Evolutionary conservation across 768 basidiomycete species (phyloP).

Genomic region (Suillus lakei): DNA sequence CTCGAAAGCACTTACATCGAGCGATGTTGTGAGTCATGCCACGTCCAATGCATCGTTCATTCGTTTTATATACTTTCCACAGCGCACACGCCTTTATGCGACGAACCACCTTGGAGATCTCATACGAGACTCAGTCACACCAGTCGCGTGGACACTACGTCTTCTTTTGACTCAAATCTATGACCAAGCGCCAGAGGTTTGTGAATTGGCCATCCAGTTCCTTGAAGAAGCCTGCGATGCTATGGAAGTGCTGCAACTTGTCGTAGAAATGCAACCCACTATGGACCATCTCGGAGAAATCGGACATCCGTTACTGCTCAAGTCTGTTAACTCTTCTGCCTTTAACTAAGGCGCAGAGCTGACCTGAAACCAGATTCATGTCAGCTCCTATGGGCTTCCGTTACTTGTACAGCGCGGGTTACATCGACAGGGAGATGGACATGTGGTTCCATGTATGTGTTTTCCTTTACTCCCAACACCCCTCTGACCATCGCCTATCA

Average conservation of each 20-base stretch:
- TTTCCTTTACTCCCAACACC: not conserved
- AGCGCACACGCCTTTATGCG: conserved; percentile 90
- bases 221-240: conserved; percentile 90
- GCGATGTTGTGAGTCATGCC: conserved; percentile 66
- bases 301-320: conserved; percentile 84
- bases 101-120: conserved; percentile 86
- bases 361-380: conserved; percentile 70
- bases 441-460: conserved; percentile 88
- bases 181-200: conserved; percentile 89
- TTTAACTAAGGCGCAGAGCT: conserved; percentile 4
- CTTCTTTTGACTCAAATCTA: conserved; percentile 95
- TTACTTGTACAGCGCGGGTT: conserved; percentile 89
- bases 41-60: not conserved
- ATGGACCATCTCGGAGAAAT: conserved; percentile 95
- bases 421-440: conserved; percentile 95
- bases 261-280: conserved; percentile 94
- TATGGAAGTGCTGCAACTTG: conserved; percentile 81
- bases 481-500: conserved; percentile 37
- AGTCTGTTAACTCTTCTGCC: conserved; percentile 52
- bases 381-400: conserved; percentile 92
- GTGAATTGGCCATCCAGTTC: conserved; percentile 86
- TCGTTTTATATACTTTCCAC: conserved; percentile 6
- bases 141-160: conserved; percentile 87
- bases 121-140: conserved; percentile 63
- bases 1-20: conserved; percentile 93